A percentile compares a stretch with the other conserved stretches of the same genome.
Conservation (phyloP, 1,284 basidiomycete species). For the Puccinia horiana region DNA sequence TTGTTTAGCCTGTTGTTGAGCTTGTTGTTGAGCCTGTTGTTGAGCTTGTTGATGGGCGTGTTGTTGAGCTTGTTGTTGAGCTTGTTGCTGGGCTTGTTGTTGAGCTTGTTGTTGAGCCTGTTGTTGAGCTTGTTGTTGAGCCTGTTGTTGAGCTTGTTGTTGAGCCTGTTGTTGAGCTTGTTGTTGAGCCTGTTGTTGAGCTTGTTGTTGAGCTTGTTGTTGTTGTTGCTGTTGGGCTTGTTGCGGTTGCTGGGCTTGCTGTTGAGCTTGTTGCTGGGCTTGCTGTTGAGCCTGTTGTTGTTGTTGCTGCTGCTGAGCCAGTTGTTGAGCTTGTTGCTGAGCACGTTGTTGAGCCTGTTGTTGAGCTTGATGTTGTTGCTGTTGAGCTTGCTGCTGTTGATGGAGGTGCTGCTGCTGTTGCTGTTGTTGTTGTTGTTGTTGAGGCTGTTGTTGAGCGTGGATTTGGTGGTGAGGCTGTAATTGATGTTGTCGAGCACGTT, state of each 20-base stretch:
- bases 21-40: slow-evolving; percentile 1
- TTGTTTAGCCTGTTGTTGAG: neutral
- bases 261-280: slow-evolving; percentile 15
- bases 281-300: slow-evolving; percentile 2
- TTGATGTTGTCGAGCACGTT: neutral
- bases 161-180: neutral
- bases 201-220: slow-evolving; percentile 11
- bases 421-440: neutral
- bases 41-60: slow-evolving; percentile 19
- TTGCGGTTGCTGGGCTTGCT: slow-evolving; percentile 29
- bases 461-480: slow-evolving; percentile 5
- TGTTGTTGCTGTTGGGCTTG: slow-evolving; percentile 6
- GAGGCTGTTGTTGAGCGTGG: neutral
- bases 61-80: slow-evolving; percentile 5
- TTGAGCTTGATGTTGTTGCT: slow-evolving; percentile 7
- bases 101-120: neutral
- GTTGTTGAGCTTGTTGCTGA: slow-evolving; percentile 14
- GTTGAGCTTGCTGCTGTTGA: neutral
- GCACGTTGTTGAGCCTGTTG: slow-evolving; percentile 20
- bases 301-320: neutral
- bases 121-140: neutral
- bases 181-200: slow-evolving; percentile 2
- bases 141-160: slow-evolving; percentile 11
- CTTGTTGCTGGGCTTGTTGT: neutral
- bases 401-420: neutral